Percentiles rank a stretch among this genome's conserved stretches.
Conservation (phyloP, 371 early-diverging fungal genomes). For the Coemansia sp. region DNA sequence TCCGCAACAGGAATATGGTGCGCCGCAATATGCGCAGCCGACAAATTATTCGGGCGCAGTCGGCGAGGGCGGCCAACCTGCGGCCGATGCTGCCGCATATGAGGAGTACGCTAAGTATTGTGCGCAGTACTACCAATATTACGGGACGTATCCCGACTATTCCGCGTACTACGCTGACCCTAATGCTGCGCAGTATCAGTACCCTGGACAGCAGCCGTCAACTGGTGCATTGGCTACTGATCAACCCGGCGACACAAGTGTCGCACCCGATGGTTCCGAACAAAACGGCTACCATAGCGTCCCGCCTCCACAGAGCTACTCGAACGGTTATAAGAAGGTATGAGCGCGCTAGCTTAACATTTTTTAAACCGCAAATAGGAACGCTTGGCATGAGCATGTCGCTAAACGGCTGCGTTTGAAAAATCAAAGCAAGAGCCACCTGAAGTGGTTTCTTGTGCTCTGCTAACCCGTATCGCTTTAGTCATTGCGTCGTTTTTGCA, state of each 20-base stretch:
- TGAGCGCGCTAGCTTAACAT: neutral
- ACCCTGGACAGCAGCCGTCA: constrained; percentile 1
- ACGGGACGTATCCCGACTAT: constrained; percentile 39
- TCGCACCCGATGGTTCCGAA: neutral
- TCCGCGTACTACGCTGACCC: constrained; percentile 26
- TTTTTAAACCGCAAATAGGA: too few species aligned
- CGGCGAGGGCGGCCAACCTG: neutral
- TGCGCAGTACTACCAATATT: constrained; percentile 47
- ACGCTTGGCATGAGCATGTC: too few species aligned
- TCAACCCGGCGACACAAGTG: neutral
- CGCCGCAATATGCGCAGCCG: constrained; percentile 7
- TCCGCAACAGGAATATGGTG: constrained; percentile 13
- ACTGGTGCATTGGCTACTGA: neutral
- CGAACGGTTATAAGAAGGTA: constrained; percentile 19
- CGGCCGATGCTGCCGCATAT: constrained; percentile 10
- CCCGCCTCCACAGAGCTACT: constrained; percentile 37
- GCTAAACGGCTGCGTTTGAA: too few species aligned
- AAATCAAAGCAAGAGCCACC: too few species aligned
- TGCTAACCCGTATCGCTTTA: too few species aligned
- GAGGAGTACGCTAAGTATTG: constrained; percentile 38
- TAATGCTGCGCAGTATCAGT: neutral
- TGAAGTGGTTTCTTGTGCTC: too few species aligned
- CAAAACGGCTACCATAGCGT: constrained; percentile 37
- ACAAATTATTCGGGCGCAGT: constrained; percentile 1
- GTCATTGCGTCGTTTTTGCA: too few species aligned